These are phyloP conservation scores for Chrysoporthe deuterocubensis DNA, from an alignment of 2,329 filamentous ascomycete genomes.

Conservation along the genomic window DNA sequence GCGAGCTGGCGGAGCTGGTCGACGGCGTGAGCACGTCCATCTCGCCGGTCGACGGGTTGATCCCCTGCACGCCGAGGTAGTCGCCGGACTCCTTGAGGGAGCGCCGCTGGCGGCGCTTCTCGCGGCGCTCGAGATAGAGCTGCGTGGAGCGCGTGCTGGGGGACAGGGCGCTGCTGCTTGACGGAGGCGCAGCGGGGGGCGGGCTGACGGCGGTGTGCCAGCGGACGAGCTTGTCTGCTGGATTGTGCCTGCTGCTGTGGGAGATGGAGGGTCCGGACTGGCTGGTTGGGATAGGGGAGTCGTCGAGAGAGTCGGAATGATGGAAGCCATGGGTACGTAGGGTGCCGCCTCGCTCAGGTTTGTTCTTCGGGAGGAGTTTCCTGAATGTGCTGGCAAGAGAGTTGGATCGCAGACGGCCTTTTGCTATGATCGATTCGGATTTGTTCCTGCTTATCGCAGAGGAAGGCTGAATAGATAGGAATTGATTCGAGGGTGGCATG, in stretches of 20 bases:
- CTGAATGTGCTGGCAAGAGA: conserved; percentile 48
- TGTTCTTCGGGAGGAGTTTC: conserved; percentile 52
- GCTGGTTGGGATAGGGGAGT: neutral
- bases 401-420: conserved; percentile 27
- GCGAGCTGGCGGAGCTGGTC: conserved; percentile 22
- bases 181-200: conserved; percentile 4
- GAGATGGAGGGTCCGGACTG: neutral
- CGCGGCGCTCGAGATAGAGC: conserved; percentile 40
- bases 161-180: conserved; percentile 15
- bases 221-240: conserved; percentile 37
- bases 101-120: conserved; percentile 46
- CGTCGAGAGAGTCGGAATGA: conserved; percentile 32
- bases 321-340: conserved; percentile 40
- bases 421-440: neutral
- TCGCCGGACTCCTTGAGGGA: conserved; percentile 59
- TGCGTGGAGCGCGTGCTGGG: conserved; percentile 27
- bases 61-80: conserved; percentile 61
- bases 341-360: conserved; percentile 56
- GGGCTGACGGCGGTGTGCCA: conserved; percentile 42
- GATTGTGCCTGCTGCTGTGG: neutral
- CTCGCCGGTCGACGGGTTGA: conserved; percentile 60
- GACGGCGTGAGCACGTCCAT: conserved; percentile 47
- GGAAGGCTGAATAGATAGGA: neutral
- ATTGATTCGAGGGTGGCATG: neutral
- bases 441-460: neutral